phyloP scores from a whole-genome alignment of 257 asterid genomes.

The Echium plantagineum region DNA sequence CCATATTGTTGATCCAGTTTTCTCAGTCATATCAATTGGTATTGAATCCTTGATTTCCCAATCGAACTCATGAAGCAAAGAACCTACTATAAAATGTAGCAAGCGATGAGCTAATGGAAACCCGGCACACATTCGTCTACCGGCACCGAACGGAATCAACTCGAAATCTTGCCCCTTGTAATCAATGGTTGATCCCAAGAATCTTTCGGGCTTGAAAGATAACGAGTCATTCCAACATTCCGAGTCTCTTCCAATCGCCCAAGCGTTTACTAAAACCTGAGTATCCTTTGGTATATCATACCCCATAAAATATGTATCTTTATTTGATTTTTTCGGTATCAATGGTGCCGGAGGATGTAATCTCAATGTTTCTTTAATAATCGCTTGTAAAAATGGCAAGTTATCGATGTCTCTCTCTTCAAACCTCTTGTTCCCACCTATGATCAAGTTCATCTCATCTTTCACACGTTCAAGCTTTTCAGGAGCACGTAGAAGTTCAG shows the following conservation, averaged over 20 bases:
- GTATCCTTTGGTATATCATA: conserved; percentile 3
- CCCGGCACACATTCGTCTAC: conserved; percentile 8
- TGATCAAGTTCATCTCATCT: conserved; percentile 6
- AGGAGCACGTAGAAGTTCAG: neutral
- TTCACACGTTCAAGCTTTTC: neutral
- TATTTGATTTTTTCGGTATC: conserved; percentile 1
- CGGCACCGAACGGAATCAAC: conserved; percentile 60
- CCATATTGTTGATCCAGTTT: too few species aligned
- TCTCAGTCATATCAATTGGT: too few species aligned
- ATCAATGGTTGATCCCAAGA: conserved; percentile 40
- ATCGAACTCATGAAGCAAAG: too few species aligned
- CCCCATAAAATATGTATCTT: conserved; percentile 5
- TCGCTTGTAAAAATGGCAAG: conserved; percentile 6
- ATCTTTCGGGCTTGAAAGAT: conserved; percentile 60
- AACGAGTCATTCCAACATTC: conserved; percentile 46
- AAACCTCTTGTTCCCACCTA: neutral
- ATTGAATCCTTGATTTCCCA: too few species aligned
- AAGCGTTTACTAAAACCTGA: neutral
- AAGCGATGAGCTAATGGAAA: too few species aligned
- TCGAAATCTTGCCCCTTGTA: conserved; percentile 32
- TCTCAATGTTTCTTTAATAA: conserved; percentile 4
- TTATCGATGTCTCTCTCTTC: conserved; percentile 8
- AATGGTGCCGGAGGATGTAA: conserved; percentile 6
- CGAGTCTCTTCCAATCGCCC: conserved; percentile 45
- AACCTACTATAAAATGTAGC: too few species aligned